Evolutionary conservation across 352 stramenopile species (phyloP), one percentile per base, ranked within the genome.

Genomic region (Aphanomyces cochlioides): DNA sequence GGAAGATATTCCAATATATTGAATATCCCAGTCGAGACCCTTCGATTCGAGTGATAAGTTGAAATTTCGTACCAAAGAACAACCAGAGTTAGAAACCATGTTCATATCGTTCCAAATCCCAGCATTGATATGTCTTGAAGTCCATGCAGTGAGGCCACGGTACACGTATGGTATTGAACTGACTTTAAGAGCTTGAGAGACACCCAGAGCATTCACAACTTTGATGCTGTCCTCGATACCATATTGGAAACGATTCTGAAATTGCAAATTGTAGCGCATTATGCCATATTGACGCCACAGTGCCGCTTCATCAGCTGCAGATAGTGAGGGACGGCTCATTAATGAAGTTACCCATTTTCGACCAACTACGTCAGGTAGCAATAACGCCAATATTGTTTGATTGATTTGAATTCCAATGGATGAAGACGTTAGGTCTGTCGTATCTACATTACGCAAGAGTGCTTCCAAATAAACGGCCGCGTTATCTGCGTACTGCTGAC

Each of bases 161-260:
- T 56, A 59, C 0, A 56, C 39, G 19, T 56, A 64, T 12, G 64
- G 50, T 7, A 64, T 63, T 3, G 39, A 15, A 10, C 15, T 15
- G 13, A 70, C 54, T 7, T n/a, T 47, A 12, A 70, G 59, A 12
- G 34, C 39, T n/a, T 70, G 45, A 13, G 43, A 15, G 61, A 13
- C n/a, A 21, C 43, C 47, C 48, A 70, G 17, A 7, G 64, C 64
- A 45, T 70, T 70, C 1, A 39, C 37, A 40, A 70, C 41, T 7
- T 19, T 39, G 17, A 70, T 63, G n/a, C 17, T 63, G 19, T 58
- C 47, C 19, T 41, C 53, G 6, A 70, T 8, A 43, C 64, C 64
- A 34, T 54, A 61, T n/a, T 70, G 64, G 10, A 47, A 64, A 4
- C 64, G 64, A 34, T 70, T 70, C 17, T 70, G 64, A 12, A 28